Base-by-base conservation (phyloP, 148 eudicot genomes). In the Limonium bicolor region DNA sequence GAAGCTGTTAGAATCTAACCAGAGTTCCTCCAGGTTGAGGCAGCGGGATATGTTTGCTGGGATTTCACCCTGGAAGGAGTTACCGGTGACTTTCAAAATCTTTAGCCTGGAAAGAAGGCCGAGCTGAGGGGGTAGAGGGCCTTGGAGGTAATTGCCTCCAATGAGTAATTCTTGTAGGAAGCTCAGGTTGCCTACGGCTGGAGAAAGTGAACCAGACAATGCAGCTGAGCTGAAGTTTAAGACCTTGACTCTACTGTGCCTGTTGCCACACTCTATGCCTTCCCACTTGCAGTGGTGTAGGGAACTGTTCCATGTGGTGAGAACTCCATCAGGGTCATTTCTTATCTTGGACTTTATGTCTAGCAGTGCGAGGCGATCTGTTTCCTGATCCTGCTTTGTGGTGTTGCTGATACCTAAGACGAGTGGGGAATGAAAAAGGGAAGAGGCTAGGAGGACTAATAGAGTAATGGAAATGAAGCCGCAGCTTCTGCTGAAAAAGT, bases 301-400 rank as follows among this genome's bases (percentile, higher is more conserved):
- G 12, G 78, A 68, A 39, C 43, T 19, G 29, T 72, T 72, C 83
- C 83, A 76, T 5, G 70, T 65, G 29, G 14, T 15, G 4, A 61
- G 34, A 39, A 54, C 44, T 6, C 54, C 48, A 0, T 27, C 7
- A 2, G 67, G 67, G 14, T 40, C 47, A n/a, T n/a, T n/a, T 0
- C 32, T 21, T 1, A 61, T 39, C 6, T 36, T 14, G 0, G 53
- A 54, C 56, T 65, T 76, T 46, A 76, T 62, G 14, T 61, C 61
- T 20, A 68, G 46, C 46, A 76, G 53, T 20, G 74, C 71, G 0
- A 18, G 34, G 9, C 22, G 34, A 34, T 73, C 71, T 0, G 62
- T 59, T n/a, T n/a, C n/a, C n/a, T n/a, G n/a, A n/a, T n/a, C n/a
- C n/a, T n/a, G n/a, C n/a, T n/a, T n/a, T n/a, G n/a, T n/a, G n/a